Percentiles rank a stretch among this genome's conserved stretches.
Conservation (phyloP, 2,329 filamentous ascomycete genomes). For the Waltergamsia citrina region DNA sequence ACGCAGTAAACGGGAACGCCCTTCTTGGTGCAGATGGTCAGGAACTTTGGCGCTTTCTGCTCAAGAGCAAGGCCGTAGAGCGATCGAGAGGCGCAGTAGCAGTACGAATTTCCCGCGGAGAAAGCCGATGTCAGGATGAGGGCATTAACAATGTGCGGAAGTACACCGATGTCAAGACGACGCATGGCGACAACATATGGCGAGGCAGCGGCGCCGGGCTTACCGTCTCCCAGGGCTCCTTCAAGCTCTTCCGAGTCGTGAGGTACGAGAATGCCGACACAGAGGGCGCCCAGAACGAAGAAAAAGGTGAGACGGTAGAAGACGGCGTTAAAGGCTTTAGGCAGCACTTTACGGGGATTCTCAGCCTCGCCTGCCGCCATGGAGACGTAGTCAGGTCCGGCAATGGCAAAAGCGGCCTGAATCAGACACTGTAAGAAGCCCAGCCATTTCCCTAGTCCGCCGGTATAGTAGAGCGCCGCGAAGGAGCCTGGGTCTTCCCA, state of each 20-base stretch:
- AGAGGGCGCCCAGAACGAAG: constrained; percentile 65
- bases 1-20: constrained; percentile 73
- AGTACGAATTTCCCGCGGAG: constrained; percentile 56
- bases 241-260: constrained; percentile 56
- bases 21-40: constrained; percentile 49
- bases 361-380: constrained; percentile 64
- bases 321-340: constrained; percentile 66
- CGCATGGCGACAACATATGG: constrained; percentile 62
- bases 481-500: constrained; percentile 64
- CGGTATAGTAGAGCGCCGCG: constrained; percentile 52
- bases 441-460: constrained; percentile 59
- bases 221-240: constrained; percentile 46
- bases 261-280: constrained; percentile 62
- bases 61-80: constrained; percentile 61
- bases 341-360: constrained; percentile 60
- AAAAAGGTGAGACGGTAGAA: constrained; percentile 71
- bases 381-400: constrained; percentile 58
- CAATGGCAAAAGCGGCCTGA: constrained; percentile 57
- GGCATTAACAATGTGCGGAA: constrained; percentile 66
- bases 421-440: constrained; percentile 72
- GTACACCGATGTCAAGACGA: constrained; percentile 48
- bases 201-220: constrained; percentile 60
- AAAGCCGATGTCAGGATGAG: constrained; percentile 59
- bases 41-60: constrained; percentile 51
- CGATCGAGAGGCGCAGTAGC: constrained; percentile 59